Conservation (phyloP, 148 eudicot species). For the Persicaria tinctoria region DNA sequence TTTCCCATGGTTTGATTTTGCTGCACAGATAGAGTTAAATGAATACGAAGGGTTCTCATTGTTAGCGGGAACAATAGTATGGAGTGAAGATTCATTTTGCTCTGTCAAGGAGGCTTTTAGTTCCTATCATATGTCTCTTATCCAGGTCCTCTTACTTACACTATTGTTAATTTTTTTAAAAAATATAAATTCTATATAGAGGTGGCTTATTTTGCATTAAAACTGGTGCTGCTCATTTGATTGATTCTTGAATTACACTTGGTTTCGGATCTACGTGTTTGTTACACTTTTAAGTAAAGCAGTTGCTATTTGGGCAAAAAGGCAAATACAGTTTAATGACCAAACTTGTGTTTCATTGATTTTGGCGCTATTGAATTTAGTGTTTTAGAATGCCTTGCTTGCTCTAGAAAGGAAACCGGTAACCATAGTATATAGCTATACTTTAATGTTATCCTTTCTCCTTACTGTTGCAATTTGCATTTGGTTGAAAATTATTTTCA, state of each 20-base stretch:
- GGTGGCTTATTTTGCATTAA: neutral
- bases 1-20: constrained; percentile 12
- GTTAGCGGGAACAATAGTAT: constrained; percentile 70
- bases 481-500: neutral
- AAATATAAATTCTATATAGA: neutral
- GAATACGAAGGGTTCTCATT: constrained; percentile 58
- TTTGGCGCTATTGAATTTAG: neutral
- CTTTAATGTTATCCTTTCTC: neutral
- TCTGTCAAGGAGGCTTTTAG: constrained; percentile 56
- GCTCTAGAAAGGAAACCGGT: neutral
- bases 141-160: constrained; percentile 34
- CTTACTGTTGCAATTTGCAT: neutral
- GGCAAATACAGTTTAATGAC: neutral
- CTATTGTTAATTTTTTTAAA: neutral
- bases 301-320: neutral
- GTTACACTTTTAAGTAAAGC: neutral
- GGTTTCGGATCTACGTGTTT: neutral
- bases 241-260: neutral
- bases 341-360: neutral
- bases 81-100: constrained; percentile 49
- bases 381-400: neutral
- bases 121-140: constrained; percentile 43
- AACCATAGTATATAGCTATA: neutral
- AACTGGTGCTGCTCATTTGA: constrained; percentile 3
- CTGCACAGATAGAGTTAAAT: constrained; percentile 73